Conservation (phyloP, 352 stramenopile genomes). For the Phytopythium kandeliae region DNA sequence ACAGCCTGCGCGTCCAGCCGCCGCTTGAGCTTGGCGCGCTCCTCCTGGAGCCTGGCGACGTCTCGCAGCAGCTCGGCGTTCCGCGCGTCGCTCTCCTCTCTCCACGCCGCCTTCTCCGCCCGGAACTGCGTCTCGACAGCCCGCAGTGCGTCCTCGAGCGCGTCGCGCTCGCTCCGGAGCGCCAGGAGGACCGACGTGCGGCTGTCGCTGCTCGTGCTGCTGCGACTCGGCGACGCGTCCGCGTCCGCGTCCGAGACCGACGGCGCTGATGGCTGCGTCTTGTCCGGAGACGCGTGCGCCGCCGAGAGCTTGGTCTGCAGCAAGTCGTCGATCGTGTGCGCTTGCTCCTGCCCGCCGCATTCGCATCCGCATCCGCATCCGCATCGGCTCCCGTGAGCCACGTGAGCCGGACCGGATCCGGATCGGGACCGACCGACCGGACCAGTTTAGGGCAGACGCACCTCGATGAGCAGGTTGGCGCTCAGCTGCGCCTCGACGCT, state of each 20-base stretch:
- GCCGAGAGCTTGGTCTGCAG: conserved; percentile 34
- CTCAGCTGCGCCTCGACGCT: conserved; percentile 66
- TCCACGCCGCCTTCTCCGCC: conserved; percentile 20
- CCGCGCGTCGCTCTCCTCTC: conserved; percentile 25
- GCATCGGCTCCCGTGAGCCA: no score
- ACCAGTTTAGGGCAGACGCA: conserved; percentile 15
- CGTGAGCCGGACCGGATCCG: no score
- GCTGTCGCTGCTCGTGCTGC: not conserved
- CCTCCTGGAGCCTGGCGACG: conserved; percentile 33
- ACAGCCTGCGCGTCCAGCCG: conserved; percentile 53
- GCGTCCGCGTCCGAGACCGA: no score
- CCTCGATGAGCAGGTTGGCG: conserved; percentile 71
- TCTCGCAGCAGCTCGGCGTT: conserved; percentile 31
- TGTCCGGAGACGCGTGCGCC: conserved; percentile 30
- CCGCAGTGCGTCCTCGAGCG: conserved; percentile 18
- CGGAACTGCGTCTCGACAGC: conserved; percentile 13
- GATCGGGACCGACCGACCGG: no score
- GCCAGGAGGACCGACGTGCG: not conserved
- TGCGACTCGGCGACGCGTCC: no score
- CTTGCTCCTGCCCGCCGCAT: conserved; percentile 54
- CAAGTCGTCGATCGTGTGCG: conserved; percentile 72
- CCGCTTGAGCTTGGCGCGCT: conserved; percentile 36
- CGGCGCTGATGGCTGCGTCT: conserved; percentile 8
- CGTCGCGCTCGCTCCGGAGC: conserved; percentile 15
- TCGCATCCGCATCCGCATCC: no score